Evolutionary conservation across 345 rosid genomes (phyloP).

Genomic region (Gossypium longicalyx): DNA sequence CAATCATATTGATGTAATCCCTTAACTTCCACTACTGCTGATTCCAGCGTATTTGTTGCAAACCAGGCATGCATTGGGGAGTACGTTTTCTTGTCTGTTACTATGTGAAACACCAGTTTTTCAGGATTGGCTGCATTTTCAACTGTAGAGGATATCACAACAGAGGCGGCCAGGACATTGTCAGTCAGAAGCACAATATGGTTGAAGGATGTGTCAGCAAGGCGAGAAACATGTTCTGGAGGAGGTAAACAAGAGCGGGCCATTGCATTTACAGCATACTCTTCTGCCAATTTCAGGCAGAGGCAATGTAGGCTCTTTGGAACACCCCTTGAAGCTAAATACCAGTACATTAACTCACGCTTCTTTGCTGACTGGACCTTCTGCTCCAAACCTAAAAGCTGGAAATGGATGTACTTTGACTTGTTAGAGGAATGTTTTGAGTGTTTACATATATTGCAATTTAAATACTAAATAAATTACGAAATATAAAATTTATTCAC

Average conservation of each 20-base stretch:
- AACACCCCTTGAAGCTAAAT: slow-evolving; percentile 83
- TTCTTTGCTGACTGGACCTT: slow-evolving; percentile 68
- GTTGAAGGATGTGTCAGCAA: slow-evolving; percentile 60
- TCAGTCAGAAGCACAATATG: slow-evolving; percentile 84
- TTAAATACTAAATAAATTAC: neutral
- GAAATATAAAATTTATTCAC: neutral
- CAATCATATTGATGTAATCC: slow-evolving; percentile 93
- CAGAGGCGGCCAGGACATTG: slow-evolving; percentile 88
- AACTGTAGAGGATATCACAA: slow-evolving; percentile 71
- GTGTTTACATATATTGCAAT: neutral
- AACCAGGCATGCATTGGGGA: slow-evolving; percentile 96
- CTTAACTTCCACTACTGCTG: slow-evolving; percentile 80
- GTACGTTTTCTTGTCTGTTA: slow-evolving; percentile 92
- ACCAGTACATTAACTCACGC: slow-evolving; percentile 78
- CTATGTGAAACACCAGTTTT: slow-evolving; percentile 74
- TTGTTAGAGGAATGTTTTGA: neutral
- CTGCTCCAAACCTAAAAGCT: slow-evolving; percentile 72
- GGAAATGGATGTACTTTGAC: slow-evolving; percentile 18
- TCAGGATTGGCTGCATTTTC: slow-evolving; percentile 57
- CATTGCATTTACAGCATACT: slow-evolving; percentile 72
- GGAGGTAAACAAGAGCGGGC: slow-evolving; percentile 80
- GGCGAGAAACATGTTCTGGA: slow-evolving; percentile 64
- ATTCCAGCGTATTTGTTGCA: slow-evolving; percentile 59
- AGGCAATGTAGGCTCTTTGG: slow-evolving; percentile 86
- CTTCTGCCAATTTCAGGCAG: slow-evolving; percentile 79